Evolutionary conservation across 768 basidiomycete species (phyloP).

Genomic region (Pseudohyphozyma bogoriensis): DNA sequence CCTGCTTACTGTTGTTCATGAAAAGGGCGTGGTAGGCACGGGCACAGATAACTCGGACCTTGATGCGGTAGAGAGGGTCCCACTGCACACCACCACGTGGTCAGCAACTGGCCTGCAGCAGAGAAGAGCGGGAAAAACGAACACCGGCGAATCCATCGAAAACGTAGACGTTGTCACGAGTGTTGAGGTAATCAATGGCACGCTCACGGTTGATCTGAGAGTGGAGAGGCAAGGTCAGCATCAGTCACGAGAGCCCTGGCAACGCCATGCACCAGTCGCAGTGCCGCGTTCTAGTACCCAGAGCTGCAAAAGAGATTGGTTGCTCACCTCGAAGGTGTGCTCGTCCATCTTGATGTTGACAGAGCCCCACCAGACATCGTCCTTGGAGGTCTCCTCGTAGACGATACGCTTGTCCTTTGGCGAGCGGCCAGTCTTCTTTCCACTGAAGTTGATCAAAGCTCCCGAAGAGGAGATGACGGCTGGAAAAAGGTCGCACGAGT

Average conservation of each 20-base stretch:
- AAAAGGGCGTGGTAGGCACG: conserved; percentile 93
- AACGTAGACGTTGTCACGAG: conserved; percentile 73
- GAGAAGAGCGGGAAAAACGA: neutral
- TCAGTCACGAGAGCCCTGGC: neutral
- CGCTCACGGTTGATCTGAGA: conserved; percentile 40
- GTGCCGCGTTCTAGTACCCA: conserved; percentile 57
- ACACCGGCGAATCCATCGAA: conserved; percentile 29
- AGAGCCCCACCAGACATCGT: conserved; percentile 98
- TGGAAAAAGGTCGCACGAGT: too few relatives aligned
- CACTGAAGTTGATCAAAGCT: conserved; percentile 98
- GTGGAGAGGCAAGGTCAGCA: too few relatives aligned
- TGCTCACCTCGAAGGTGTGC: conserved; percentile 96
- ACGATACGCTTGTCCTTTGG: conserved; percentile 99
- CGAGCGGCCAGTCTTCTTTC: conserved; percentile 95
- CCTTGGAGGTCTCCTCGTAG: conserved; percentile 89
- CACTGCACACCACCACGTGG: conserved; percentile 64
- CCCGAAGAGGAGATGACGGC: conserved; percentile 94
- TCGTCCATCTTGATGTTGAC: conserved; percentile 82
- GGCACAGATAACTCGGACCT: conserved; percentile 97
- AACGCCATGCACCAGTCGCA: neutral
- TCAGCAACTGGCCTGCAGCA: neutral
- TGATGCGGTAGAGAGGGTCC: conserved; percentile 99
- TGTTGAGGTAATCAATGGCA: conserved; percentile 98
- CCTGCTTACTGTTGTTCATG: conserved; percentile 34
- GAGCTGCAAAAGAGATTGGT: too few relatives aligned